Percentiles rank a stretch among this genome's conserved stretches.
phyloP scores from a whole-genome alignment of 768 basidiomycete species.

The Russula sp. region DNA sequence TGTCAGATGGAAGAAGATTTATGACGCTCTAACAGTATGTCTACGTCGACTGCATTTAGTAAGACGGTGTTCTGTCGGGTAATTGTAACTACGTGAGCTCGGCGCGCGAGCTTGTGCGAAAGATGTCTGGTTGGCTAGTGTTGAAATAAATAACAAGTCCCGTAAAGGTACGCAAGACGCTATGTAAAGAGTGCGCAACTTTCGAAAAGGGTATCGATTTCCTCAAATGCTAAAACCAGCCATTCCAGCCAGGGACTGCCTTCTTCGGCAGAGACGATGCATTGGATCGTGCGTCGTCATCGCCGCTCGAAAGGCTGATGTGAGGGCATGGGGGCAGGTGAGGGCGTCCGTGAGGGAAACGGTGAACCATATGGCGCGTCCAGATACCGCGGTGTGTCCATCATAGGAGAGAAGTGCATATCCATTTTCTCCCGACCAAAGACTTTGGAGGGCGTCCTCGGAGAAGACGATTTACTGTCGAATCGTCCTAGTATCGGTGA shows the following conservation, averaged over 20 bases:
- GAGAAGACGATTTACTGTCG: slow-evolving; percentile 43
- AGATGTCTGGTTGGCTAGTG: slow-evolving; percentile 1
- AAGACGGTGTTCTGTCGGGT: neutral
- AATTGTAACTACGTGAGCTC: slow-evolving; percentile 1
- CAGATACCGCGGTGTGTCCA: slow-evolving; percentile 42
- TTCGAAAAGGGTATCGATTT: slow-evolving; percentile 23
- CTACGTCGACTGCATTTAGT: slow-evolving; percentile 17
- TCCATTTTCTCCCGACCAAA: slow-evolving; percentile 26
- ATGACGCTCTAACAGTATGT: slow-evolving; percentile 21
- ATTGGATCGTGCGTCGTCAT: neutral
- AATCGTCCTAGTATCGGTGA: slow-evolving; percentile 60
- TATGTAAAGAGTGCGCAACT: slow-evolving; percentile 1
- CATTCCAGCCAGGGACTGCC: neutral
- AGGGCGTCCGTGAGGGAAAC: slow-evolving; percentile 44
- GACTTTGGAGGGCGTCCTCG: slow-evolving; percentile 44
- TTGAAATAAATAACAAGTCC: slow-evolving; percentile 6
- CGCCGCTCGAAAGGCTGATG: slow-evolving; percentile 19
- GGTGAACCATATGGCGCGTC: slow-evolving; percentile 47
- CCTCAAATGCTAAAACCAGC: slow-evolving; percentile 1
- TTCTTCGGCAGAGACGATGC: neutral
- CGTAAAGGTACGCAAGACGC: slow-evolving; percentile 9
- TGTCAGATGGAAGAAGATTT: slow-evolving; percentile 6
- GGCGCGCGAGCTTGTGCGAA: neutral
- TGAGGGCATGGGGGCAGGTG: slow-evolving; percentile 31
- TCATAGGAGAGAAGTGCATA: slow-evolving; percentile 37